These are phyloP conservation scores for Strigomonas oncopelti DNA, from an alignment of 208 protist species.

Conservation along the genomic window DNA sequence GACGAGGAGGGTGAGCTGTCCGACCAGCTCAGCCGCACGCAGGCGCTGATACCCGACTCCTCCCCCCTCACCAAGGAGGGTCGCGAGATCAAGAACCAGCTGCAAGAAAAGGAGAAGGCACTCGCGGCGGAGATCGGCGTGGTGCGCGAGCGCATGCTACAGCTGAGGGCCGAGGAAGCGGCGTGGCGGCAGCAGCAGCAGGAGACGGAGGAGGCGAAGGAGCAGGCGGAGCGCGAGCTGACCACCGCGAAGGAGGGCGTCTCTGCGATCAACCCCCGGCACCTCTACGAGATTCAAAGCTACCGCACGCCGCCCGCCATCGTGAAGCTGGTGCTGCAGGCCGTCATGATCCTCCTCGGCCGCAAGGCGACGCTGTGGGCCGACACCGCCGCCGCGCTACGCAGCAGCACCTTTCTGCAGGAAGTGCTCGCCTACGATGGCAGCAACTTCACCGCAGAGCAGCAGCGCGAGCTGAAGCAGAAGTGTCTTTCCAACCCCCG, in stretches of 20 bases:
- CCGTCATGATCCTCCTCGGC: constrained; percentile 53
- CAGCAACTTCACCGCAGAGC: constrained; percentile 19
- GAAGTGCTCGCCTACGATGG: constrained; percentile 43
- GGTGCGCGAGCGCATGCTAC: constrained; percentile 14
- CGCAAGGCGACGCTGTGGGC: constrained; percentile 23
- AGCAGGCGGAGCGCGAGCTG: constrained; percentile 32
- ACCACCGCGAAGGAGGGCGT: constrained; percentile 37
- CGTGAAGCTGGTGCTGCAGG: constrained; percentile 65
- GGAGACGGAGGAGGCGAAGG: constrained; percentile 21
- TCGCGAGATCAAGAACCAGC: constrained; percentile 6
- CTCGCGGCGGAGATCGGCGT: constrained; percentile 10
- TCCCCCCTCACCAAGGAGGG: constrained; percentile 9
- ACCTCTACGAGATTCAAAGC: constrained; percentile 55
- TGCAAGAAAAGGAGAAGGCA: constrained; percentile 24
- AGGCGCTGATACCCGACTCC: not conserved
- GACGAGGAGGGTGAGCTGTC: not conserved
- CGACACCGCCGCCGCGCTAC: constrained; percentile 35
- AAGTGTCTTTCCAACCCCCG: constrained; percentile 23
- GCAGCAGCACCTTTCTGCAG: constrained; percentile 37
- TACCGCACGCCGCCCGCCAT: constrained; percentile 64
- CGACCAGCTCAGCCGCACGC: not conserved
- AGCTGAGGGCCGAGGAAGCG: constrained; percentile 13
- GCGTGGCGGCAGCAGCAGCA: constrained; percentile 17
- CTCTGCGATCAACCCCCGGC: constrained; percentile 34
- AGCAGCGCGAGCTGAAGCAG: constrained; percentile 20